Base-by-base conservation (phyloP, 345 rosid genomes). In the Salix koriyanagi region DNA sequence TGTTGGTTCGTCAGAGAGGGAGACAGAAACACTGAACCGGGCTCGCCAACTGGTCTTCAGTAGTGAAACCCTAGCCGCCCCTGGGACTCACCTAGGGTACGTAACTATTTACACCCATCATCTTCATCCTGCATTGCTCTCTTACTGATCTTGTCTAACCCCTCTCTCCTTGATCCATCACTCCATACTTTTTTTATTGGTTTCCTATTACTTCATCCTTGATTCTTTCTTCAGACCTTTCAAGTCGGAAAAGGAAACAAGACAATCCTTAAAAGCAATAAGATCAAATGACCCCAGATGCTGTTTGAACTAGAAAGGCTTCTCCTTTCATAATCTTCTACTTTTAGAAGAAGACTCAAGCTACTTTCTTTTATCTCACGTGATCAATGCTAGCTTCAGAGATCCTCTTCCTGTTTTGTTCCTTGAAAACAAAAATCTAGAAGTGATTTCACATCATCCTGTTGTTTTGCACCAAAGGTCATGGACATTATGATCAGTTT, bases 31-130 rank as follows among this genome's bases (percentile, higher is more conserved):
- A 69, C 90, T 96, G 87, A 96, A 91, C 90, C 89, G 90, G 67
- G 99, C 99, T 86, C 98, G 98, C 82, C 97, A 94, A 89, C 88
- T 96, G 82, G 97, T 96, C 81, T 91, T 88, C 85, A 91, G 78
- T 67, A 89, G 84, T 83, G 97, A 94, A 79, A 87, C 69, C 88
- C 76, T 87, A 81, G 84, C 91, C 75, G 84, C 79, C 74, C 91
- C 77, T 80, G 88, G 80, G 21, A 77, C 78, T 46, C 85, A 89
- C 50, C 79, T 84, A 70, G 84, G 88, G 96, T 89, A 82, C 46
- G 75, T 60, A 46, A 12, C 48, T 70, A 25, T 42, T 7, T 50
- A 28, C 50, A 42, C 6, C 25, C 26, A 62, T 11, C 25, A 26
- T 48, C 67, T 36, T 60, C 21, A 19, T 14, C n/a, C 60, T 28